Evolutionary conservation across 371 early-diverging fungal genomes (phyloP), one percentile per base, ranked within the genome.

Genomic region (Rhizopus stolonifer): DNA sequence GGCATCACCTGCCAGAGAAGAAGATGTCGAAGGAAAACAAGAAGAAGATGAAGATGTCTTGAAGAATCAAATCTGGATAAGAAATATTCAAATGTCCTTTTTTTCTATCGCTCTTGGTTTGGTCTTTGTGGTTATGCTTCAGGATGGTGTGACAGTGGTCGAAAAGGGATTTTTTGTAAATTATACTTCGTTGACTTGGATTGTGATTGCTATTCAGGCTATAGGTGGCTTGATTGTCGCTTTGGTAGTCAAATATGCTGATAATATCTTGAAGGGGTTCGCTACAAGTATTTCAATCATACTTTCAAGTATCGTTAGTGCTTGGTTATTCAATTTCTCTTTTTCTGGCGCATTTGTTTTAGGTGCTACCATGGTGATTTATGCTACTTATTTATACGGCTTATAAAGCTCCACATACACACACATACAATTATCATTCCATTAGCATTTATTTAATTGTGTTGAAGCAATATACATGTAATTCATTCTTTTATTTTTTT

Each of bases 221-320:
- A 52, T 83, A 3, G 96, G 96, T 24, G 96, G 96, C 1, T 69
- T 95, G 13, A 83, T 95, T 46, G 96, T 95, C 0, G 93, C 92
- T 0, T 61, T 95, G 3, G 95, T 95, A 3, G 93, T 95, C 38
- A 90, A 91, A 72, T 92, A 93, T 67, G 95, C 96, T 0, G 95
- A 95, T 64, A 95, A 94, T 60, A 95, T 95, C 52, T 74, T 95
- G 47, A 95, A 95, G 65, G 93, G 94, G 1, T 90, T 90, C 67
- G 94, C 96, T 8, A 95, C 96, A 11, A 89, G 91, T 46, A 83
- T 95, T 31, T 90, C 93, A 38, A 95, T 95, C 45, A 85, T 95
- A 26, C 70, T 95, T 40, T 90, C 91, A 26, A 81, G 86, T 47
- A 64, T 86, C 38, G 70, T 82, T 5, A 84, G 85, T 33, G 70